These are phyloP conservation scores for Gossypioides kirkii DNA, from an alignment of 345 rosid genomes.

Conservation along the genomic window DNA sequence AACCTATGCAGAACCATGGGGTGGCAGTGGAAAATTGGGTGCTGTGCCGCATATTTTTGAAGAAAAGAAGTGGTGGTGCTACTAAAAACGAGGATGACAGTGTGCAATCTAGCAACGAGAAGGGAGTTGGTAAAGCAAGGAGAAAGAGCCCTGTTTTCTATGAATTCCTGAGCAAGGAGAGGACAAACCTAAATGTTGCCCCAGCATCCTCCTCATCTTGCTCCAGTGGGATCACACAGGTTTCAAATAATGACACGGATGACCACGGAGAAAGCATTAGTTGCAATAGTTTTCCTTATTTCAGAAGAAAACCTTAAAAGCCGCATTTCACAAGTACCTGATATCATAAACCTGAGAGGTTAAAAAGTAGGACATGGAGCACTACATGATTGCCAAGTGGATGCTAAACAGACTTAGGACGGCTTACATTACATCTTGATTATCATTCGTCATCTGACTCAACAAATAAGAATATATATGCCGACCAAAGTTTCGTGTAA, in stretches of 20 bases:
- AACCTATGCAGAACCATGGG: conserved; percentile 34
- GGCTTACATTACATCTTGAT: conserved; percentile 26
- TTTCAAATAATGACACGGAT: conserved; percentile 40
- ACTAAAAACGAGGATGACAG: conserved; percentile 44
- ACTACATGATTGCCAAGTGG: conserved; percentile 31
- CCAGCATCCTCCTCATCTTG: conserved; percentile 61
- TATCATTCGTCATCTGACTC: neutral
- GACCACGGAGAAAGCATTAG: conserved; percentile 69
- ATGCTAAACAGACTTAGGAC: conserved; percentile 22
- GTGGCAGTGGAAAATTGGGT: conserved; percentile 71
- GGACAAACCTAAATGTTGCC: conserved; percentile 54
- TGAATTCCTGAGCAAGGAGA: conserved; percentile 63
- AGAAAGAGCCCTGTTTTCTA: conserved; percentile 55
- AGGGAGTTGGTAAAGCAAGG: conserved; percentile 26
- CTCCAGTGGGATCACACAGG: conserved; percentile 82
- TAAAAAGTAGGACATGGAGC: conserved; percentile 4
- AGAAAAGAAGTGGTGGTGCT: conserved; percentile 47
- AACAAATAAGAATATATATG: conserved; percentile 10
- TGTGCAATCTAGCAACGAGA: conserved; percentile 27
- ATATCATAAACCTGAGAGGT: neutral
- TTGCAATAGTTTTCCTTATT: conserved; percentile 57
- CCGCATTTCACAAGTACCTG: neutral
- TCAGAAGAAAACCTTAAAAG: conserved; percentile 52
- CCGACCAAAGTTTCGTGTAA: conserved; percentile 50
- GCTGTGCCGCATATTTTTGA: conserved; percentile 82